Evolutionary conservation across 176 grass and related monocot genomes (phyloP).

Genomic region (Hordeum marinum): DNA sequence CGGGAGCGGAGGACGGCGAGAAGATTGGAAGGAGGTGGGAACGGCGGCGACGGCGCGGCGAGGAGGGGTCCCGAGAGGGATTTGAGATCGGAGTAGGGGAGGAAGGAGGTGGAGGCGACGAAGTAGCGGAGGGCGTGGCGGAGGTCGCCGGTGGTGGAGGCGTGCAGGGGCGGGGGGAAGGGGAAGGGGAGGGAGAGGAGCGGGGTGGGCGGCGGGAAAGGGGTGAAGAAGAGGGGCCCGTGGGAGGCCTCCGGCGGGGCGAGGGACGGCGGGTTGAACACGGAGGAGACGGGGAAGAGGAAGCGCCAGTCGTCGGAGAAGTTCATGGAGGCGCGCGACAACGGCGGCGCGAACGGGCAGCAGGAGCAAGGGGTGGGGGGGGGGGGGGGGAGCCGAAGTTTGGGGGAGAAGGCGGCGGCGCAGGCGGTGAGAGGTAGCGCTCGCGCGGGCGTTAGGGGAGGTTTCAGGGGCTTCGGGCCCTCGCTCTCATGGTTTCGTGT

Average conservation of each 20-base stretch:
- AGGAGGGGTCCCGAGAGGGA: conserved; percentile 14
- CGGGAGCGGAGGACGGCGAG: conserved; percentile 23
- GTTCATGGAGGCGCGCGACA: conserved; percentile 18
- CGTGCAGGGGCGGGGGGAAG: neutral
- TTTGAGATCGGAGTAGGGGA: conserved; percentile 29
- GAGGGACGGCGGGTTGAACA: conserved; percentile 34
- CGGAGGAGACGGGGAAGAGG: conserved; percentile 34
- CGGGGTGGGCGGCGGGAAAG: neutral
- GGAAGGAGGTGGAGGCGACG: conserved; percentile 40
- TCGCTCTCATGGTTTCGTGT: no score
- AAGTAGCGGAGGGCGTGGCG: conserved; percentile 29
- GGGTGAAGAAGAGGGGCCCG: conserved; percentile 31
- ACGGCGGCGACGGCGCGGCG: conserved; percentile 9
- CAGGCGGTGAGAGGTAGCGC: neutral
- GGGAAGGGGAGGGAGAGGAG: conserved; percentile 20
- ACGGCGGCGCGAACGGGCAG: neutral
- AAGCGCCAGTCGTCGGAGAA: conserved; percentile 49
- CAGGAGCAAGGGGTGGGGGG: neutral
- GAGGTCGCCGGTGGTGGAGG: neutral
- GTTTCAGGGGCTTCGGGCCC: neutral
- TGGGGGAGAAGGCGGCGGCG: neutral
- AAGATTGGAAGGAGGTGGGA: conserved; percentile 37
- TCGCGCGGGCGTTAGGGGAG: neutral
- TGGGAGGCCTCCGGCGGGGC: conserved; percentile 10
- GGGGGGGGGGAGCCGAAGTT: neutral